Evolutionary conservation across 805 yeast species (phyloP).

Genomic region (Ogataea philodendri): DNA sequence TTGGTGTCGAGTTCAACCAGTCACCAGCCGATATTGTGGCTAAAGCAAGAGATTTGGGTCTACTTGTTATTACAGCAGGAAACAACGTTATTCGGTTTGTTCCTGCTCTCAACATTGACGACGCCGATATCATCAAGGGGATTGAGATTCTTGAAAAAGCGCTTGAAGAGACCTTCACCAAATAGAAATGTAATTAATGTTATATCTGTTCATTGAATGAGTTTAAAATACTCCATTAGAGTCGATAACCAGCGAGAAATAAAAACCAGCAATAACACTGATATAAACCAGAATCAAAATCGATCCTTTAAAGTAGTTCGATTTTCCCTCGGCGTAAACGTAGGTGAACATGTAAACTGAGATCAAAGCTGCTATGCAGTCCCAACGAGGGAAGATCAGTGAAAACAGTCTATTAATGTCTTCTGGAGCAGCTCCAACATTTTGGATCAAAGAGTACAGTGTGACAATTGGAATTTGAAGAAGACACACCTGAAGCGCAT

Average conservation of each 20-base stretch:
- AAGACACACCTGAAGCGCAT: conserved; percentile 91
- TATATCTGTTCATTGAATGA: conserved; percentile 1
- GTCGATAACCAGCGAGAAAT: conserved; percentile 50
- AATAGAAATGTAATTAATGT: conserved; percentile 4
- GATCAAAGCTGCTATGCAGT: conserved; percentile 76
- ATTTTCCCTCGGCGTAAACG: conserved; percentile 93
- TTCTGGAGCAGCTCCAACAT: conserved; percentile 31
- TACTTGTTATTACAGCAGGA: conserved; percentile 88
- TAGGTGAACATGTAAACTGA: conserved; percentile 89
- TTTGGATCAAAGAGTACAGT: conserved; percentile 60
- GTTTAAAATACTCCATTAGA: conserved; percentile 17
- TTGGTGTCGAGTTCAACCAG: conserved; percentile 75
- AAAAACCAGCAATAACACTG: conserved; percentile 79
- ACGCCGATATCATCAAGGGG: conserved; percentile 68
- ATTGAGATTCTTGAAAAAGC: conserved; percentile 63
- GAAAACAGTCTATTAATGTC: conserved; percentile 57
- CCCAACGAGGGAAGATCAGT: conserved; percentile 94
- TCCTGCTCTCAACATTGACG: conserved; percentile 85
- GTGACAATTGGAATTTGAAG: conserved; percentile 92
- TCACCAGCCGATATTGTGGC: conserved; percentile 64
- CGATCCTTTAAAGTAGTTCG: conserved; percentile 94
- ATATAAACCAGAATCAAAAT: conserved; percentile 76
- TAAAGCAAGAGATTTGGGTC: conserved; percentile 73
- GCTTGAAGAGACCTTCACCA: conserved; percentile 35
- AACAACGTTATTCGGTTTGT: conserved; percentile 86